A percentile compares a stretch with the other conserved stretches of the same genome.
phyloP scores from a whole-genome alignment of 176 grass and related monocot species.

The Carex pumila region DNA sequence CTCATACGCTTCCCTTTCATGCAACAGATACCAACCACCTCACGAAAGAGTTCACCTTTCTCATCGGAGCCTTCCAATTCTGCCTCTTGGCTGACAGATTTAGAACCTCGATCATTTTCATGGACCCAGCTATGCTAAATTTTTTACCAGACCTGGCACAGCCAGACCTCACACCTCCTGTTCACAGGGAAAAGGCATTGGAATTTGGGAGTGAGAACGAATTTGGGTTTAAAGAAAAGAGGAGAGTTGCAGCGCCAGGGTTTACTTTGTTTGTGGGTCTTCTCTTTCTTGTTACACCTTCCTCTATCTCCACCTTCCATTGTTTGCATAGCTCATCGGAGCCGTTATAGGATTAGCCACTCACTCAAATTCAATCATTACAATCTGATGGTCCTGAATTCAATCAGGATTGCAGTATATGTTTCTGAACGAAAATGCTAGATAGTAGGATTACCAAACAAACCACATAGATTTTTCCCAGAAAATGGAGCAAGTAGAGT shows the following conservation, averaged over 20 bases:
- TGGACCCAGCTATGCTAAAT: background rate
- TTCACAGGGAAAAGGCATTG: no score
- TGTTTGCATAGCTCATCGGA: background rate
- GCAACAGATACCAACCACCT: constrained; percentile 13
- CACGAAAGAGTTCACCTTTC: constrained; percentile 23
- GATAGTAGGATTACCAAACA: background rate
- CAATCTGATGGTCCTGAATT: background rate
- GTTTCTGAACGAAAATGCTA: background rate
- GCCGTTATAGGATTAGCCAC: background rate
- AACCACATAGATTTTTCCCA: background rate
- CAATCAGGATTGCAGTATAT: background rate
- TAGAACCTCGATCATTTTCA: constrained; percentile 44
- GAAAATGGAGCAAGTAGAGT: background rate
- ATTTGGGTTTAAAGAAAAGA: background rate
- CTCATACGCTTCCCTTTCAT: no score
- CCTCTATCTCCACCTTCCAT: background rate
- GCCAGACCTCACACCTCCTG: no score
- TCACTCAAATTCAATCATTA: background rate
- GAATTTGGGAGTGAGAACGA: background rate
- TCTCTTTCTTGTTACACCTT: background rate
- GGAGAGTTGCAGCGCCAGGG: background rate
- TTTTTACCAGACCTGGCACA: no score
- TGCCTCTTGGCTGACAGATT: no score
- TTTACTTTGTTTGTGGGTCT: background rate
- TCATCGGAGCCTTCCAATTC: no score